Evolutionary conservation across 306 rosid genomes (phyloP).

Genomic region (Castanea mollissima): DNA sequence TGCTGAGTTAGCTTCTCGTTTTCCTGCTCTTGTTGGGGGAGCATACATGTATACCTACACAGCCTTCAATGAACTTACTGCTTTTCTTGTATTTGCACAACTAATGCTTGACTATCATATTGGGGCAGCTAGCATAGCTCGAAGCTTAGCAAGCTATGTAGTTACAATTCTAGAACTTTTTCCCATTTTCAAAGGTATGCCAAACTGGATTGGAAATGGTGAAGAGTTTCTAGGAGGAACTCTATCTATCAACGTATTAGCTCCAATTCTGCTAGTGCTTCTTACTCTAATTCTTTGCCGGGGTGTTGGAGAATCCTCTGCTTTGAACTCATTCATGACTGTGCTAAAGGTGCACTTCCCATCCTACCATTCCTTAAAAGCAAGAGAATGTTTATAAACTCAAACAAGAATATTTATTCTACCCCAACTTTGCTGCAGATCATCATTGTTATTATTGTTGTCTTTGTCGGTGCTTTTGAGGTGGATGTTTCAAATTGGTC

Average conservation of each 20-base stretch:
- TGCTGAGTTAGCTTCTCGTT: slow-evolving; percentile 84
- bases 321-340: slow-evolving; percentile 79
- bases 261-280: slow-evolving; percentile 78
- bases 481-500: slow-evolving; percentile 95
- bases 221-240: slow-evolving; percentile 63
- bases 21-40: slow-evolving; percentile 97
- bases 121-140: slow-evolving; percentile 96
- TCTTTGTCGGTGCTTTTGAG: slow-evolving; percentile 81
- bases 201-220: slow-evolving; percentile 91
- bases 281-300: slow-evolving; percentile 70
- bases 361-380: slow-evolving; percentile 15
- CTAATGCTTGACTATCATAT: slow-evolving; percentile 95
- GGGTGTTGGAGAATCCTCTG: slow-evolving; percentile 86
- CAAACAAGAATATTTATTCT: slow-evolving; percentile 11
- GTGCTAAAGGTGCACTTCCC: slow-evolving; percentile 64
- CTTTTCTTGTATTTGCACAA: slow-evolving; percentile 92
- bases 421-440: slow-evolving; percentile 52
- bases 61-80: slow-evolving; percentile 91
- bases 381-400: slow-evolving; percentile 6
- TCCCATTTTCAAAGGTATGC: slow-evolving; percentile 78
- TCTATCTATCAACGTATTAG: slow-evolving; percentile 76
- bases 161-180: slow-evolving; percentile 71
- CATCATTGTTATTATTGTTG: slow-evolving; percentile 69
- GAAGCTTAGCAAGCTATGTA: slow-evolving; percentile 84
- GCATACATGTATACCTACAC: slow-evolving; percentile 89